phyloP scores from a whole-genome alignment of 805 yeast species.

The Suhomyces pyralidae region DNA sequence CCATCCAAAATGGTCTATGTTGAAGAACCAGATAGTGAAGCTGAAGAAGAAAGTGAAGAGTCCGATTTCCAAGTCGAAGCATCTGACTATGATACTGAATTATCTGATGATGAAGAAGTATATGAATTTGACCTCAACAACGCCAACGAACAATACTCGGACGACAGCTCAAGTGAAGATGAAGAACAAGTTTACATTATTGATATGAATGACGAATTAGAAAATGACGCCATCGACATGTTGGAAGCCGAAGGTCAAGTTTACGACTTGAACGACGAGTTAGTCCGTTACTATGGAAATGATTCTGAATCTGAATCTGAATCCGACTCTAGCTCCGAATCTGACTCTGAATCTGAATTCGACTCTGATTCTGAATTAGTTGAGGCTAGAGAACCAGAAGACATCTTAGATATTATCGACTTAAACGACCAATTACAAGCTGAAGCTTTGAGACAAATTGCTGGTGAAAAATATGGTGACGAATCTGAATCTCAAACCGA shows the following conservation, averaged over 20 bases:
- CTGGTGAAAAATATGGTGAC: constrained; percentile 23
- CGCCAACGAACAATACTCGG: constrained; percentile 12
- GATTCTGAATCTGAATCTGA: constrained; percentile 17
- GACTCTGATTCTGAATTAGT: constrained; percentile 14
- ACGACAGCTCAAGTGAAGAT: constrained; percentile 16
- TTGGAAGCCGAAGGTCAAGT: constrained; percentile 22
- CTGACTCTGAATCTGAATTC: constrained; percentile 4
- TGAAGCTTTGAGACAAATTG: constrained; percentile 30
- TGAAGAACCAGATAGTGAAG: constrained; percentile 43
- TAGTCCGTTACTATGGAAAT: constrained; percentile 23
- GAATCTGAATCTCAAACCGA: constrained; percentile 19
- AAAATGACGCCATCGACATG: constrained; percentile 23
- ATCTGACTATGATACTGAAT: constrained; percentile 35
- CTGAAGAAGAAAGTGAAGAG: constrained; percentile 18
- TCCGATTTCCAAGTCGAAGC: constrained; percentile 35
- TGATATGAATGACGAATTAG: constrained; percentile 36
- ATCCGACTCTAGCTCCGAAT: constrained; percentile 9
- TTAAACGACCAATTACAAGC: constrained; percentile 39
- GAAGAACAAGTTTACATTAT: constrained; percentile 14
- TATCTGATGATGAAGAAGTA: constrained; percentile 19
- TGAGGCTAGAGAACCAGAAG: constrained; percentile 24
- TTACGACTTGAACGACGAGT: constrained; percentile 23
- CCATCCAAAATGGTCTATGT: constrained; percentile 36
- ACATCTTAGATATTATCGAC: constrained; percentile 33
- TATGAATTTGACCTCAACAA: constrained; percentile 28